Evolutionary conservation across 2,329 filamentous ascomycete species (phyloP).

Genomic region (Drechslera avenae): DNA sequence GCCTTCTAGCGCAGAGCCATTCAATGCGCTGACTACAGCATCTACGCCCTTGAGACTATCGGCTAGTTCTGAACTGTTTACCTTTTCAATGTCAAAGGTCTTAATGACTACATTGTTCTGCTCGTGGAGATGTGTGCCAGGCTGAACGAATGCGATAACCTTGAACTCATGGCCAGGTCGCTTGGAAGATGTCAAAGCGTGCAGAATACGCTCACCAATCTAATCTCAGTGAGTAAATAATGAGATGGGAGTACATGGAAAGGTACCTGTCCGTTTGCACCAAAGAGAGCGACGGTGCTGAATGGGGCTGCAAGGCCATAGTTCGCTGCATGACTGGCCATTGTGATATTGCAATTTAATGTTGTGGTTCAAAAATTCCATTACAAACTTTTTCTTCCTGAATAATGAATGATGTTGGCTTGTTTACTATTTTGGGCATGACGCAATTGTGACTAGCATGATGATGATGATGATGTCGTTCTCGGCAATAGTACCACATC

Average conservation of each 20-base stretch:
- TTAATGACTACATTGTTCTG: not conserved
- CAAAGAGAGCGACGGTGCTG: slow-evolving; percentile 12
- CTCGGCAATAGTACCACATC: not conserved
- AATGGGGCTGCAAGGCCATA: not conserved
- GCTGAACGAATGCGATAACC: not conserved
- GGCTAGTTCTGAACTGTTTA: slow-evolving; percentile 8
- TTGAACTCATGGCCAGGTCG: slow-evolving; percentile 15
- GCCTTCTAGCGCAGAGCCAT: slow-evolving; percentile 20
- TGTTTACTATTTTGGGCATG: not conserved
- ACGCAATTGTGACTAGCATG: slow-evolving; percentile 3
- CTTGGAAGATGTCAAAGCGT: slow-evolving; percentile 3
- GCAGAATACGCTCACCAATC: slow-evolving; percentile 18
- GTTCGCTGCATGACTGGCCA: not conserved
- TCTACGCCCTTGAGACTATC: slow-evolving; percentile 24
- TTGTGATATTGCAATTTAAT: no score
- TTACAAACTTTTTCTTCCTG: not conserved
- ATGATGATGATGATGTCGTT: not conserved
- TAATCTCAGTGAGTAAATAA: not conserved
- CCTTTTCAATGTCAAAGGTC: not conserved
- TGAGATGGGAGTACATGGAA: not conserved
- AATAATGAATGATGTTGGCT: not conserved
- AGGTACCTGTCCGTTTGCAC: slow-evolving; percentile 15
- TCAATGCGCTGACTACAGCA: slow-evolving; percentile 31
- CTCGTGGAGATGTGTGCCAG: not conserved
- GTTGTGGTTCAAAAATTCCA: not conserved